Evolutionary conservation across 306 rosid genomes (phyloP).

Genomic region (Dryas drummondii): DNA sequence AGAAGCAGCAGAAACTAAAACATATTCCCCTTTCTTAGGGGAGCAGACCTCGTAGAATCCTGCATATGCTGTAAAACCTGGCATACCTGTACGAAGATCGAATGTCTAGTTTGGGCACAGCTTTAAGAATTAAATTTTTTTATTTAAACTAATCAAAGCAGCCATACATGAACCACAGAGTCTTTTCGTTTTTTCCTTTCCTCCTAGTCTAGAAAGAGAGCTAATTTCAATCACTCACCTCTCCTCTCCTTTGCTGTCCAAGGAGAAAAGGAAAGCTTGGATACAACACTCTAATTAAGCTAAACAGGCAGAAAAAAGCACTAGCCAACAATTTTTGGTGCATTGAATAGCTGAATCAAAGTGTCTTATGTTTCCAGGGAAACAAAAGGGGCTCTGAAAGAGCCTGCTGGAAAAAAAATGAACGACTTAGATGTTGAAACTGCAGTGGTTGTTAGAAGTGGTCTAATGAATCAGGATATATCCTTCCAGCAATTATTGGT

Average conservation of each 20-base stretch:
- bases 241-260: background rate
- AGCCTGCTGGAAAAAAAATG: no score
- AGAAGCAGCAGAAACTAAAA: slow-evolving; percentile 51
- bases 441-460: background rate
- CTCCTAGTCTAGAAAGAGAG: slow-evolving; percentile 1
- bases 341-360: background rate
- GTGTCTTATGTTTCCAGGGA: background rate
- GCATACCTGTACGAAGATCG: slow-evolving; percentile 34
- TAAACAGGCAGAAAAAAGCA: no score
- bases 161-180: no score
- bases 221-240: background rate
- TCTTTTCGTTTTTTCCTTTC: background rate
- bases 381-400: background rate
- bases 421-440: background rate
- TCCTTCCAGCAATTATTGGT: background rate
- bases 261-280: background rate
- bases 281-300: background rate
- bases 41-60: slow-evolving; percentile 49
- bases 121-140: background rate
- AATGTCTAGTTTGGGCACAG: background rate
- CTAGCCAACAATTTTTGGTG: no score
- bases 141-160: no score
- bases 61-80: slow-evolving; percentile 48
- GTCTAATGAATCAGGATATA: no score
- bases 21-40: slow-evolving; percentile 47